Conservation (phyloP, 495 filamentous ascomycete species). For the Xylaria palmicola region DNA sequence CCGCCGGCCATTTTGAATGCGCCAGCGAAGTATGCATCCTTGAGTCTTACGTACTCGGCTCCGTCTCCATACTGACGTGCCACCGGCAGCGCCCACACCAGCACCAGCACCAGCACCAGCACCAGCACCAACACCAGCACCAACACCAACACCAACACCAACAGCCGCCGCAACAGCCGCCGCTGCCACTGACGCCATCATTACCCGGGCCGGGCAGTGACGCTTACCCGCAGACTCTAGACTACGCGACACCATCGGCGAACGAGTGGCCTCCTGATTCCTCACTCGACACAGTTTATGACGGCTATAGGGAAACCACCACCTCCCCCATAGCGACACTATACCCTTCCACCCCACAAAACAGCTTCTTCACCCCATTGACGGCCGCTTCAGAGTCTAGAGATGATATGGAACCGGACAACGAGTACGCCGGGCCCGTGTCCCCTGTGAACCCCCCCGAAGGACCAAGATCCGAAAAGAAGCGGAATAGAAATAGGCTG, state of each 20-base stretch:
- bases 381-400: neutral
- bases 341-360: neutral
- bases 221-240: neutral
- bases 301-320: neutral
- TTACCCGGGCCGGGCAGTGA: neutral
- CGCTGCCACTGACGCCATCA: too few relatives aligned
- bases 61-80: neutral
- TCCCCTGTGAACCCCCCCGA: neutral
- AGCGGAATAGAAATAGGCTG: constrained; percentile 6
- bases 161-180: too few relatives aligned
- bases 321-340: neutral
- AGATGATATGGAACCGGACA: neutral
- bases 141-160: too few relatives aligned
- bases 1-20: neutral
- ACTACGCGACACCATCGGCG: neutral
- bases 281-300: neutral
- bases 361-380: neutral
- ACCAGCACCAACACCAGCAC: too few relatives aligned
- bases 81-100: neutral
- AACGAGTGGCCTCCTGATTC: neutral
- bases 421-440: neutral
- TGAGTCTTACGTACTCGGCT: neutral
- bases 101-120: neutral
- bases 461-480: neutral
- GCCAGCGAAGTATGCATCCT: neutral